Percentiles rank a stretch among this genome's conserved stretches.
These are phyloP conservation scores for Geotrichum citri-aurantii DNA, from an alignment of 1,139 yeast species.

Conservation along the genomic window DNA sequence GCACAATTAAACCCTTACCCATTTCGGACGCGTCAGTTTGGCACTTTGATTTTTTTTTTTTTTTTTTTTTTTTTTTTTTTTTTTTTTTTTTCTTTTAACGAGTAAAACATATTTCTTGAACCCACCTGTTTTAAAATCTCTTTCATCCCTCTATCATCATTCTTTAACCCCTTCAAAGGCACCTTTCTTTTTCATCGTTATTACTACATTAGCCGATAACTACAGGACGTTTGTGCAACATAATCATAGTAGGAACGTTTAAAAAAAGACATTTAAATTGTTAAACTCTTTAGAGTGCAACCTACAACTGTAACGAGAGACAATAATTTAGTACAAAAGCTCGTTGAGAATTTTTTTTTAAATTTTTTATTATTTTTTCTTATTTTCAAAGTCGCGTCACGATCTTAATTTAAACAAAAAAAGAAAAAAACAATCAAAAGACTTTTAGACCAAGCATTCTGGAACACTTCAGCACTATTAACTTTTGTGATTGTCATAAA, in stretches of 20 bases:
- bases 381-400: background rate
- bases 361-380: background rate
- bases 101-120: background rate
- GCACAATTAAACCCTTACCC: background rate
- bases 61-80: background rate
- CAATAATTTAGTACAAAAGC: background rate
- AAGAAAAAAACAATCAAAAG: no score
- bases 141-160: background rate
- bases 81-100: background rate
- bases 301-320: background rate
- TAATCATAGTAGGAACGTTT: background rate
- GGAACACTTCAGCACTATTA: background rate
- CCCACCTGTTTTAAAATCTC: background rate
- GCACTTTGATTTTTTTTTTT: background rate
- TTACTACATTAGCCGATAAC: background rate
- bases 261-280: background rate
- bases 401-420: background rate
- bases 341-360: background rate
- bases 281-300: background rate
- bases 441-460: no score
- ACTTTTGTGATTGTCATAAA: background rate
- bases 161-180: background rate
- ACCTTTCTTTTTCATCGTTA: no score
- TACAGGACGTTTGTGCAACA: background rate
- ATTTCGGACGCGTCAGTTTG: background rate